These are phyloP conservation scores for Aspergillus clavatus DNA, from an alignment of 2,329 filamentous ascomycete species.

Conservation along the genomic window DNA sequence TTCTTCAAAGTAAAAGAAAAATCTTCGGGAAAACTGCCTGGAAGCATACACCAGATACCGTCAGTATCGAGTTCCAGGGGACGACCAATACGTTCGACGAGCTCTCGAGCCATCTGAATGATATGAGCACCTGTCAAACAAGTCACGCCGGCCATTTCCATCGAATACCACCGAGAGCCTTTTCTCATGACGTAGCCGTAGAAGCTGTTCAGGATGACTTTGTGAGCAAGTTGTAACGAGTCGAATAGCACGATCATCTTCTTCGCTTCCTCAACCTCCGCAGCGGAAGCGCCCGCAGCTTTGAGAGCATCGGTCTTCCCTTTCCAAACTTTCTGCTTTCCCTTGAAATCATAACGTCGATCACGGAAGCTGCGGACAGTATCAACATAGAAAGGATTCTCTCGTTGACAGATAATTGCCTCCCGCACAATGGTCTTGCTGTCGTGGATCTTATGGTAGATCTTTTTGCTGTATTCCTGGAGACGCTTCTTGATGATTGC, in stretches of 20 bases:
- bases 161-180: constrained; percentile 96
- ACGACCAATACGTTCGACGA: constrained; percentile 88
- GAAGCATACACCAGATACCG: constrained; percentile 99
- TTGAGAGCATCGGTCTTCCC: constrained; percentile 87
- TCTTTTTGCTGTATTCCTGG: constrained; percentile 93
- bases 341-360: constrained; percentile 96
- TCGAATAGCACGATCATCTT: constrained; percentile 98
- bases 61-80: constrained; percentile 95
- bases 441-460: constrained; percentile 98
- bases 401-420: constrained; percentile 95
- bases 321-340: constrained; percentile 97
- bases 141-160: constrained; percentile 99
- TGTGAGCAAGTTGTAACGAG: constrained; percentile 92
- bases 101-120: constrained; percentile 89
- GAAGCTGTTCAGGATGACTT: constrained; percentile 98
- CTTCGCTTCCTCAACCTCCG: constrained; percentile 87
- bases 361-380: constrained; percentile 96
- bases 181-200: constrained; percentile 99
- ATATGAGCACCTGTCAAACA: constrained; percentile 94
- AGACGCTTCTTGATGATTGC: constrained; percentile 76
- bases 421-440: constrained; percentile 87
- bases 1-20: constrained; percentile 91
- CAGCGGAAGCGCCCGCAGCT: constrained; percentile 66
- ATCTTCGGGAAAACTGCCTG: constrained; percentile 93
- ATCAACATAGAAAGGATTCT: constrained; percentile 97